Percentiles rank a stretch among this genome's conserved stretches.
Conservation (phyloP, 306 rosid species). For the Lathyrus oleraceus region DNA sequence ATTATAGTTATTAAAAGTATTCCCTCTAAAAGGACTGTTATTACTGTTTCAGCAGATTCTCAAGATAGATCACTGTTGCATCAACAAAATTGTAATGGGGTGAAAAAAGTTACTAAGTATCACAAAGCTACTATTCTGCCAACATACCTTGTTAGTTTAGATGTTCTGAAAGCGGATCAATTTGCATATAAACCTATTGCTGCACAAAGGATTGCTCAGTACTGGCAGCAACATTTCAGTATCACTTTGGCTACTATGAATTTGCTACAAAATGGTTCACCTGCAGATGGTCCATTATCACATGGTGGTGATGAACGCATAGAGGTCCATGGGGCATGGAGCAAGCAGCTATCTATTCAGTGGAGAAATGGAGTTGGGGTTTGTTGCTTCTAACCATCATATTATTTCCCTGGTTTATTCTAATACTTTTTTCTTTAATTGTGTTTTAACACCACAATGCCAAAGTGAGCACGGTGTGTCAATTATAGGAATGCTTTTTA, state of each 20-base stretch:
- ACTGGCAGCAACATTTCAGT: slow-evolving; percentile 83
- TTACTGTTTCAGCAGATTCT: slow-evolving; percentile 47
- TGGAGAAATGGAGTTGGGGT: slow-evolving; percentile 74
- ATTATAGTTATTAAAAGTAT: slow-evolving; percentile 2
- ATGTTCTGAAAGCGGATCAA: slow-evolving; percentile 63
- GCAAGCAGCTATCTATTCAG: slow-evolving; percentile 65
- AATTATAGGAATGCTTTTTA: slow-evolving; percentile 14
- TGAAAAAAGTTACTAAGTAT: slow-evolving; percentile 45
- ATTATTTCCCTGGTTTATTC: slow-evolving; percentile 31
- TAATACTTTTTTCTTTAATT: slow-evolving; percentile 22
- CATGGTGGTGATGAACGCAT: slow-evolving; percentile 62
- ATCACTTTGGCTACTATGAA: slow-evolving; percentile 60
- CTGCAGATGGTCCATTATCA: slow-evolving; percentile 47
- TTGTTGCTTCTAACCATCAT: slow-evolving; percentile 52
- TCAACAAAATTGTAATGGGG: slow-evolving; percentile 44
- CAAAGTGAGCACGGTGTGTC: slow-evolving; percentile 18
- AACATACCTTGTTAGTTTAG: slow-evolving; percentile 74
- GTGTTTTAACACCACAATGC: slow-evolving; percentile 22
- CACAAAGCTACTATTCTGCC: slow-evolving; percentile 51
- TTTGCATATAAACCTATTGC: slow-evolving; percentile 52
- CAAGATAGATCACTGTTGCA: slow-evolving; percentile 43
- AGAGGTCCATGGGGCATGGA: slow-evolving; percentile 70
- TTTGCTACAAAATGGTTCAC: slow-evolving; percentile 53
- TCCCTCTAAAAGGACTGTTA: slow-evolving; percentile 27
- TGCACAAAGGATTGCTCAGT: slow-evolving; percentile 50